Evolutionary conservation across 2,329 filamentous ascomycete genomes (phyloP), one percentile per base, ranked within the genome.

Genomic region (Parafenestella ontariensis): DNA sequence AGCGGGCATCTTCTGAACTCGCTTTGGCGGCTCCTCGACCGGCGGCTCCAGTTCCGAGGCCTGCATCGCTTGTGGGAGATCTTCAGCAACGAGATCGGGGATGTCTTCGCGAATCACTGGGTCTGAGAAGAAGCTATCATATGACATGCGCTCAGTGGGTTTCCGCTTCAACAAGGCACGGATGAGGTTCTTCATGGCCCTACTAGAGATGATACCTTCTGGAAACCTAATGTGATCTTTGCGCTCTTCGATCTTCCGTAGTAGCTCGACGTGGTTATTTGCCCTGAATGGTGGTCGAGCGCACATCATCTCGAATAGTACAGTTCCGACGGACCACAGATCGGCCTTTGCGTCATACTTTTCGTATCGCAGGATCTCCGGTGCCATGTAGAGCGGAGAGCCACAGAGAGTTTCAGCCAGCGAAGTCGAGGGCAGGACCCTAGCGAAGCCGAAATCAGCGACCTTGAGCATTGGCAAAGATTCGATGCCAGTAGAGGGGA

Each of bases 291-390:
- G 95, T 20, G 95, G 92, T 58, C 87, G 89, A 48, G 93, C 94
- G 6, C 89, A 91, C 57, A 95, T 87, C 93, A 99, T 96, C 78
- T 99, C 95, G 73, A 92, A 96, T 21, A 96, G 80, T 8, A 99
- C 95, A 17, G 95, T 96, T 46, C 95, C 95, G 29, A 97, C 92
- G 20, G 95, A 99, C 95, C 95, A 99, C 29, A 99, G 80, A 78
- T 99, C 95, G 42, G 93, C 94, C 76, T 96, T 96, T 60, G 94
- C 92, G 78, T 96, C 94, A 76, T 99, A 99, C 70, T 94, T 94
- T 75, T 99, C 93, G 69, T 98, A 99, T 55, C 93, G 88, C 58
- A 99, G 82, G 61, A 99, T 99, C 78, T 99, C 95, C 3, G 95
- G 95, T 0, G 95, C 95, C 95, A 99, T 99, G 79, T 99, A 99